Percentiles rank a stretch among this genome's conserved stretches.
These are phyloP conservation scores for Microbotryum scabiosae DNA, from an alignment of 1,284 basidiomycete genomes.

Conservation along the genomic window DNA sequence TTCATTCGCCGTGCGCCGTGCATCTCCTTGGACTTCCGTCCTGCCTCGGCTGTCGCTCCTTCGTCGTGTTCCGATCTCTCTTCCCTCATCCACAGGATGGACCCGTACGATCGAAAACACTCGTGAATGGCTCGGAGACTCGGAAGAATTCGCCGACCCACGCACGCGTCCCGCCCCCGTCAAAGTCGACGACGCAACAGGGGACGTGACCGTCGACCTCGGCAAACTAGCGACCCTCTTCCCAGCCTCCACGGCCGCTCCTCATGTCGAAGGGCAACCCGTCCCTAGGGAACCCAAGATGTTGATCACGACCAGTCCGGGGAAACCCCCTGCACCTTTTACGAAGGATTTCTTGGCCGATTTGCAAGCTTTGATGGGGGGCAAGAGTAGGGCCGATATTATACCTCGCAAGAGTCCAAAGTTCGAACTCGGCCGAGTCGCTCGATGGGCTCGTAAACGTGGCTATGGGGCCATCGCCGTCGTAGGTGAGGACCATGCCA, in stretches of 20 bases:
- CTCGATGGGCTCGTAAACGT: slow-evolving; percentile 83
- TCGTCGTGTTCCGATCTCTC: slow-evolving; percentile 1
- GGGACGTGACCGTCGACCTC: slow-evolving; percentile 34
- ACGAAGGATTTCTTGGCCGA: slow-evolving; percentile 89
- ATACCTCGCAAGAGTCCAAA: slow-evolving; percentile 82
- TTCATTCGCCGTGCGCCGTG: no score
- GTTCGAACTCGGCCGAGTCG: slow-evolving; percentile 86
- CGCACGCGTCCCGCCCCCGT: slow-evolving; percentile 33
- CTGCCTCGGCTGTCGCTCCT: neutral
- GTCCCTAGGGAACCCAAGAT: slow-evolving; percentile 66
- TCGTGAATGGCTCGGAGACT: slow-evolving; percentile 74
- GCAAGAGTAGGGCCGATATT: slow-evolving; percentile 62
- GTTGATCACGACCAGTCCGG: slow-evolving; percentile 81
- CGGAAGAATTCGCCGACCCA: slow-evolving; percentile 54
- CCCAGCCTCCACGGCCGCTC: slow-evolving; percentile 45
- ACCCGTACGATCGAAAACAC: slow-evolving; percentile 86
- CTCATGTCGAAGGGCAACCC: slow-evolving; percentile 37
- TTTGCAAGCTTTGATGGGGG: slow-evolving; percentile 82
- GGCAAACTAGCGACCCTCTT: slow-evolving; percentile 33
- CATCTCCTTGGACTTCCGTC: no score
- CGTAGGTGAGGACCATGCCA: slow-evolving; percentile 79
- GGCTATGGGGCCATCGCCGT: slow-evolving; percentile 82
- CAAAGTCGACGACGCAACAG: slow-evolving; percentile 34
- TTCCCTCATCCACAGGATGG: slow-evolving; percentile 12
- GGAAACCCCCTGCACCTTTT: slow-evolving; percentile 56